Base-by-base conservation (phyloP, 495 filamentous ascomycete genomes). In the Annulohypoxylon moriforme region DNA sequence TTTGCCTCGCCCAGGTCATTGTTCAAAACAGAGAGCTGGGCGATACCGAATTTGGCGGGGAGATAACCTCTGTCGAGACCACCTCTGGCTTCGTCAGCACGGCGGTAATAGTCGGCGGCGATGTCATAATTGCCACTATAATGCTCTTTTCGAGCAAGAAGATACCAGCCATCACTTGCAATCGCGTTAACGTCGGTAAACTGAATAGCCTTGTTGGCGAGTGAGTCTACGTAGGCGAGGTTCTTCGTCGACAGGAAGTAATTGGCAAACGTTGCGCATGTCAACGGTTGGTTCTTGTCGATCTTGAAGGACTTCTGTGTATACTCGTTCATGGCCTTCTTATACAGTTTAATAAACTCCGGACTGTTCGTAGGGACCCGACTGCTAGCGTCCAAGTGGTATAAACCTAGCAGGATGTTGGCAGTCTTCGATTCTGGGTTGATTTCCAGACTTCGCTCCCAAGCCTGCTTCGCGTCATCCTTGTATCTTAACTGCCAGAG, bases 101-200 rank as follows among this genome's bases (percentile, higher is more conserved):
- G 89, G 38, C 88, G 86, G 78, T 98, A 99, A 77, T 89, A 96
- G 60, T 96, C 93, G 10, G 82, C 84, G 5, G 96, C 94, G 44
- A 86, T 89, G 10, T 89, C 80, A 20, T 85, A 74, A 56, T 97
- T 89, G 22, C 88, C 86, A 18, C 79, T 79, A 42, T 92, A 92
- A 79, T 99, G 96, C 67, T 92, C 90, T 75, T 96, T 97, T 47
- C 94, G 85, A 11, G 93, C 96, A 13, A 98, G 89, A 3, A 97
- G 81, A 80, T 97, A 98, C 94, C 94, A 98, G 20, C 95, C 96
- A 74, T 99, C 96, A 77, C 94, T 97, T 1, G 94, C 94, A 77
- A 98, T 92, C 11, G 93, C 91, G 79, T 96, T 94, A 68, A 98
- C 94, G 76, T 99, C 96, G 2, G 95, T 98, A 65, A 92, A 88